Conservation (phyloP, 140 eudicot genomes). For the Oenanthe javanica region DNA sequence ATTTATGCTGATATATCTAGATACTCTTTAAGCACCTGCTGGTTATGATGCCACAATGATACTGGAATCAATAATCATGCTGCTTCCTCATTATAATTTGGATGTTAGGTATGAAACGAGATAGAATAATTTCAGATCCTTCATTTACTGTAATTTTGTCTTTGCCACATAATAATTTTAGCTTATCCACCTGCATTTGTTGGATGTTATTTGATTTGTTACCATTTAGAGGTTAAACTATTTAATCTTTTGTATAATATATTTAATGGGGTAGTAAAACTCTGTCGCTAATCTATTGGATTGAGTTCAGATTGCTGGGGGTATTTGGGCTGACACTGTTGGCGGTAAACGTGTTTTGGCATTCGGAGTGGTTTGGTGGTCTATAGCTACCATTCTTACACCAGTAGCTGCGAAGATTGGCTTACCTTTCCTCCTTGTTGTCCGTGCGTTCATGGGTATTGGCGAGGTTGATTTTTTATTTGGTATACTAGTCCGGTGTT, state of each 20-base stretch:
- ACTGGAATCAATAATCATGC: background rate
- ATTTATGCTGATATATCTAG: background rate
- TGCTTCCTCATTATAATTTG: background rate
- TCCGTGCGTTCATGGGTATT: slow-evolving; percentile 91
- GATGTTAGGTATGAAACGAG: background rate
- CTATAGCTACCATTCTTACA: slow-evolving; percentile 78
- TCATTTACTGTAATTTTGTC: background rate
- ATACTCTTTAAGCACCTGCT: background rate
- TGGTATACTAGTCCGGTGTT: background rate
- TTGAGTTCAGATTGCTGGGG: slow-evolving; percentile 77
- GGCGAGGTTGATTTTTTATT: slow-evolving; percentile 62
- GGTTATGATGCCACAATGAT: background rate
- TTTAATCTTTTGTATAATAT: background rate
- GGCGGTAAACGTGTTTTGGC: slow-evolving; percentile 87
- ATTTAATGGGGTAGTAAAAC: background rate
- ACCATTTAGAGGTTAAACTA: background rate
- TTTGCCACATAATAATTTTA: background rate
- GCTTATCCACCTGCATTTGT: background rate
- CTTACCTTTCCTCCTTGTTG: slow-evolving; percentile 75
- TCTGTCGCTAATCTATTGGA: slow-evolving; percentile 14
- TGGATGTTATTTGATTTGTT: background rate
- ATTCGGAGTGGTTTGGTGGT: slow-evolving; percentile 97
- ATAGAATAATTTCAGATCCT: background rate
- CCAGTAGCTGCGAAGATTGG: slow-evolving; percentile 92
- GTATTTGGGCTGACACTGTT: slow-evolving; percentile 97